A percentile compares a stretch with the other conserved stretches of the same genome.
Evolutionary conservation across 2,329 filamentous ascomycete species (phyloP).

Genomic region (Colletotrichum chlorophyti): DNA sequence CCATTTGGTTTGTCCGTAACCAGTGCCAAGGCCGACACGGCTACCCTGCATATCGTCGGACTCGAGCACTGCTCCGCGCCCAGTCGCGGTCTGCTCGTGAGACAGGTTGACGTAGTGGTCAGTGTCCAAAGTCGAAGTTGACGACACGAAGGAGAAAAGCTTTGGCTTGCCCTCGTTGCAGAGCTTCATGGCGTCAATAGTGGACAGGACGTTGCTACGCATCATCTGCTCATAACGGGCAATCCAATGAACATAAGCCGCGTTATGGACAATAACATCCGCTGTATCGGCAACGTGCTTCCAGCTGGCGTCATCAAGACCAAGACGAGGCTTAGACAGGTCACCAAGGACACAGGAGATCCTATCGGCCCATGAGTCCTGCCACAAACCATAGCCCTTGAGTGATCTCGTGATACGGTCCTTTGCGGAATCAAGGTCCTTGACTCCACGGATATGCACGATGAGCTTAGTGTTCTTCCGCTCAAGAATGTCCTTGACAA

Average conservation of each 20-base stretch:
- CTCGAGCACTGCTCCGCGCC: slow-evolving; percentile 72
- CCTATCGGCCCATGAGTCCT: slow-evolving; percentile 69
- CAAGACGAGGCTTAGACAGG: slow-evolving; percentile 74
- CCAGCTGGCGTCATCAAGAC: slow-evolving; percentile 71
- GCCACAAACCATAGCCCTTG: slow-evolving; percentile 82
- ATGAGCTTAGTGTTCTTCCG: slow-evolving; percentile 43
- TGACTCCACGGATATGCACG: slow-evolving; percentile 40
- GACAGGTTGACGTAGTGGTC: slow-evolving; percentile 82
- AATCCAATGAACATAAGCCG: slow-evolving; percentile 83
- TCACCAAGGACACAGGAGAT: slow-evolving; percentile 77
- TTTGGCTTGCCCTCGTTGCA: slow-evolving; percentile 81
- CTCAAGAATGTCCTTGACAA: slow-evolving; percentile 77
- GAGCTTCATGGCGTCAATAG: slow-evolving; percentile 76
- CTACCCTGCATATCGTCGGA: slow-evolving; percentile 81
- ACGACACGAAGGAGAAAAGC: slow-evolving; percentile 80
- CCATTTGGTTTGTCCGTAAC: slow-evolving; percentile 95
- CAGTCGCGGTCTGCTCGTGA: slow-evolving; percentile 44
- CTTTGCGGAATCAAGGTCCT: slow-evolving; percentile 52
- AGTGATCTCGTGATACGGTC: slow-evolving; percentile 60
- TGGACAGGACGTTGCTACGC: slow-evolving; percentile 78
- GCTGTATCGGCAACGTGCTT: slow-evolving; percentile 67
- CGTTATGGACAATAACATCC: slow-evolving; percentile 83
- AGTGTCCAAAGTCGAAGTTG: slow-evolving; percentile 82
- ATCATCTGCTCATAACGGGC: slow-evolving; percentile 75
- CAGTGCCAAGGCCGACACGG: slow-evolving; percentile 77